Evolutionary conservation across 371 early-diverging fungal genomes (phyloP).

Genomic region (Mortierella sp.): DNA sequence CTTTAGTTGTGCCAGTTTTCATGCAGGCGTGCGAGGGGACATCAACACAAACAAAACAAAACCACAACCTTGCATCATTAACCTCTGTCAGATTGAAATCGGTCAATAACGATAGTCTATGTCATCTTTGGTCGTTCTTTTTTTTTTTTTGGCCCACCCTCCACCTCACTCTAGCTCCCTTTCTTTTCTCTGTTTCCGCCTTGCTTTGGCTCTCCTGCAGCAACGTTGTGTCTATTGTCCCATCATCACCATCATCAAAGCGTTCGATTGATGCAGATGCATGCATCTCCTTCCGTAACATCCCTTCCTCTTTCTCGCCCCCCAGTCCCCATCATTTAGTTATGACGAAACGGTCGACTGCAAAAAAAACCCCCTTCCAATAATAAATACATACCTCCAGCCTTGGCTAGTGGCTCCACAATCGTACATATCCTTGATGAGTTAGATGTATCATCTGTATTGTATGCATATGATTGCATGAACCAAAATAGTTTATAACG

Average conservation of each 20-base stretch:
- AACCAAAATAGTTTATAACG: not conserved
- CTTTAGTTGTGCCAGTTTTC: not conserved
- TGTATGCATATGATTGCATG: conserved; percentile 3
- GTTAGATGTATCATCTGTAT: conserved; percentile 39
- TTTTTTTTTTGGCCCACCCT: not conserved
- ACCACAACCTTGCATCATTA: conserved; percentile 1
- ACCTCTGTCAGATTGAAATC: not conserved
- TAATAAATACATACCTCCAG: conserved; percentile 43
- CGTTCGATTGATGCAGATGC: not conserved
- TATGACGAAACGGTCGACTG: not conserved
- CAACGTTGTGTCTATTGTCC: not conserved
- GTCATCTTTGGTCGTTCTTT: not conserved
- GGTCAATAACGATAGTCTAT: not conserved
- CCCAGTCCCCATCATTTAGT: not conserved
- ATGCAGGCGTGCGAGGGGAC: not conserved
- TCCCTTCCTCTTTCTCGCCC: not conserved
- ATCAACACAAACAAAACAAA: not conserved
- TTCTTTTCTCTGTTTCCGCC: not conserved
- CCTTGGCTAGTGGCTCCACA: conserved; percentile 51
- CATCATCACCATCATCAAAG: not conserved
- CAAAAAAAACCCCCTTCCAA: not conserved
- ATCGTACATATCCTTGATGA: conserved; percentile 51
- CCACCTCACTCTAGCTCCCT: not conserved
- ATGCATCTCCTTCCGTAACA: not conserved
- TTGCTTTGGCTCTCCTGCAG: not conserved